Evolutionary conservation across 805 yeast species (phyloP).

Genomic region (Suhomyces canberraensis): DNA sequence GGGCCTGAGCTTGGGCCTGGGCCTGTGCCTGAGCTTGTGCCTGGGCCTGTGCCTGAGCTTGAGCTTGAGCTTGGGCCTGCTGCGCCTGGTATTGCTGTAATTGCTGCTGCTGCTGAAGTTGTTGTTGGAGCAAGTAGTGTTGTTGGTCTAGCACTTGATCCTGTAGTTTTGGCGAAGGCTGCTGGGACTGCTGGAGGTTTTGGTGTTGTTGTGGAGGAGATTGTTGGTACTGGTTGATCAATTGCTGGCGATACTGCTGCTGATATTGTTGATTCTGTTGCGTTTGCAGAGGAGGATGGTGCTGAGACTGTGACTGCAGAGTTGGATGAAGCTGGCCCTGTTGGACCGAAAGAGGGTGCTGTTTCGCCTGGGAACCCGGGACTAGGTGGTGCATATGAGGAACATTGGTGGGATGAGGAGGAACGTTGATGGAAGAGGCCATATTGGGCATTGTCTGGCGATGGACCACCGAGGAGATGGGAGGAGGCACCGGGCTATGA

Average conservation of each 20-base stretch:
- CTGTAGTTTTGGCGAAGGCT: conserved; percentile 11
- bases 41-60: conserved; percentile 14
- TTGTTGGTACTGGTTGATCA: conserved; percentile 16
- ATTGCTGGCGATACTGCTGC: conserved; percentile 7
- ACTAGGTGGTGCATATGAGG: too few species aligned
- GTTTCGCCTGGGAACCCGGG: too few species aligned
- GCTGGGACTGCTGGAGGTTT: conserved; percentile 10
- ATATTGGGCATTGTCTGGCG: conserved; percentile 1
- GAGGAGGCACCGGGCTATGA: conserved; percentile 4
- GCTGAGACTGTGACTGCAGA: conserved; percentile 8
- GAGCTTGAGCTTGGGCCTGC: conserved; percentile 5
- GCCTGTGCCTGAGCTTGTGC: conserved; percentile 19
- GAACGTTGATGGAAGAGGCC: conserved; percentile 1
- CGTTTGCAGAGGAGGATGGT: too few species aligned
- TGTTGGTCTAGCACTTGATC: conserved; percentile 11
- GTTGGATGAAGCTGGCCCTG: conserved; percentile 9
- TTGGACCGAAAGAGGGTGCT: too few species aligned
- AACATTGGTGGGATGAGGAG: conserved; percentile 4
- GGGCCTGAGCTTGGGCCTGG: conserved; percentile 7
- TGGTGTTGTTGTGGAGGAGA: conserved; percentile 14
- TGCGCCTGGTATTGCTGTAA: conserved; percentile 16
- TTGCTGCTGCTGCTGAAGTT: conserved; percentile 10
- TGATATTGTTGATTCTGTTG: conserved; percentile 17
- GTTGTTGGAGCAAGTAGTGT: conserved; percentile 8
- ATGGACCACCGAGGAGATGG: neutral